Base-by-base conservation (phyloP, 768 basidiomycete species). In the Tulasnella sp. region DNA sequence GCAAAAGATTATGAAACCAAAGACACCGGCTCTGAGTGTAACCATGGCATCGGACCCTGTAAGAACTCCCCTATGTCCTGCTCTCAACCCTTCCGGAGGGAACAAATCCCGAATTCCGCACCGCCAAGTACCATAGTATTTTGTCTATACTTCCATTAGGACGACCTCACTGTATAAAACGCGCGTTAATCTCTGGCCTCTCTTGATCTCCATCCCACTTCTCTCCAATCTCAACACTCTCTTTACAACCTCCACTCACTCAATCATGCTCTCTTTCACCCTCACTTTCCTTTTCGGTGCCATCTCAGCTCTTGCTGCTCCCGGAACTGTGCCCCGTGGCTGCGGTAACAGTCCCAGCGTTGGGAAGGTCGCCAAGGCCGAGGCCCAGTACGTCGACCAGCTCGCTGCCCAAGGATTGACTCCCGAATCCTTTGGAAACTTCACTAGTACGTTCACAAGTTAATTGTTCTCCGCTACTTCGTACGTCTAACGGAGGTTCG, bases 351-450 rank as follows among this genome's bases (percentile, higher is more conserved):
- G 36, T 42, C 77, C 58, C 18, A 68, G 19, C 36, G 58, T 21
- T 56, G 77, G 58, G 18, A 19, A 78, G 1, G 62, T 78, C 27
- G 77, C 77, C 27, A 71, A 78, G 77, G 46, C 46, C 19, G 77
- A 78, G 62, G 77, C 77, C 19, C 75, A 76, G 24, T 76, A 42
- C 46, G 42, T 24, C 34, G 12, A 36, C n/a, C 19, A 76, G 24
- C 75, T 76, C 27, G 44, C 75, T 12, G 27, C 72, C 10, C 72
- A 40, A 12, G 44, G 44, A 74, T 74, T 62, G 58, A 46, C 19
- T 46, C n/a, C 72, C 19, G 10, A 39, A 19, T 39, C 72, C 8
- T 39, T 74, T 18, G n/a, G n/a, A n/a, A 74, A 31, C 27, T 7
- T 46, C n/a, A n/a, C 72, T 12, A 21, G 72, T 46, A 74, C 3